Base-by-base conservation (phyloP, 768 basidiomycete species). In the Lyophyllum decastes region DNA sequence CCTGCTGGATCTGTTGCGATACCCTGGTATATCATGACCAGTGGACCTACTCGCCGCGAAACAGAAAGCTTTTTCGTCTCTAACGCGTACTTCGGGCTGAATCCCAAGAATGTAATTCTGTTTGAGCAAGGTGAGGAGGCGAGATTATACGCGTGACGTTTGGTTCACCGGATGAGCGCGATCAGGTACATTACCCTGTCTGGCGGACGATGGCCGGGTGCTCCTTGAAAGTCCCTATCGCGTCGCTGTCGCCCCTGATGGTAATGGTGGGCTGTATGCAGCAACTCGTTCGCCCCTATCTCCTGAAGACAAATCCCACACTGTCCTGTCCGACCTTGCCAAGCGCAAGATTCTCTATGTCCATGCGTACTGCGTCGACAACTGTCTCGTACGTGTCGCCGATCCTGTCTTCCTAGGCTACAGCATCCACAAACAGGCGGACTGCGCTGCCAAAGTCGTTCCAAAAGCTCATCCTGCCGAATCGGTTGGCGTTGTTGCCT, bases 21-120 rank as follows among this genome's bases (percentile, higher is more conserved):
- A 55, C 92, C 93, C 35, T 98, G 97, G 97, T 98, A 98, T 76
- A 87, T 99, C 67, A 99, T 99, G 97, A 98, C 96, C 55, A 95
- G 92, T 68, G 95, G 95, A 22, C 97, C 96, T 38, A 99, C 97
- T 34, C 85, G 94, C 62, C 78, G 74, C 40, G 90, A 89, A 34
- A 98, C 97, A 22, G 91, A 93, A 72, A 76, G 76, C 25, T 98
- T 89, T 80, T 98, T 98, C 76, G 76, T 76, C 60, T 77, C 83
- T 59, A 82, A 94, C 73, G 71, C 73, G 2, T 91, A 82, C 76
- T 99, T 98, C 69, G 95, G 96, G 4, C 81, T 99, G 59, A 70
- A 87, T 51, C 68, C 84, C 56, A 78, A 85, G 60, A 88, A 97
- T 65, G 88, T 99, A 60, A 78, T 98, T 50, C 82, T 99, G 76